Evolutionary conservation across 2,329 filamentous ascomycete species (phyloP).

Genomic region (Colletotrichum scovillei): DNA sequence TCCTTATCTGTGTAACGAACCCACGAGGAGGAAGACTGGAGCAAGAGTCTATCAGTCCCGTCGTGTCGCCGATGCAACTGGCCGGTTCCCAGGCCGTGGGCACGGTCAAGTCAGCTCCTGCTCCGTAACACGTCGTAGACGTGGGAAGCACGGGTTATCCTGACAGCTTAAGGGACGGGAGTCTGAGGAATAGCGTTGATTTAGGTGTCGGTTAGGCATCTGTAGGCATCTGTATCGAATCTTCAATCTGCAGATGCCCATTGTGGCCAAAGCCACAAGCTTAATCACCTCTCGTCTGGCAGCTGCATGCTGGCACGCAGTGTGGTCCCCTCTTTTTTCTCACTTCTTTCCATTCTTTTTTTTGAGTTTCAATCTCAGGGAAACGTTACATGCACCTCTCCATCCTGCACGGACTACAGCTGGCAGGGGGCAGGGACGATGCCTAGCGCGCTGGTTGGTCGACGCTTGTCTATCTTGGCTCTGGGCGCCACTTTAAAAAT

Average conservation of each 20-base stretch:
- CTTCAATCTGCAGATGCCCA: not conserved
- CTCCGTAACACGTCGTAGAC: not conserved
- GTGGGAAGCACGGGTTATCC: no score
- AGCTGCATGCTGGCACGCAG: not conserved
- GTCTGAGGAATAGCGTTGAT: not conserved
- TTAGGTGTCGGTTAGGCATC: not conserved
- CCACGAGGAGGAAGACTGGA: not conserved
- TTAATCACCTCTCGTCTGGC: not conserved
- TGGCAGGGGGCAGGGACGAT: no score
- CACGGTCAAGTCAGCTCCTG: not conserved
- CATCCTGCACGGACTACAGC: not conserved
- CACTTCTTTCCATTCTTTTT: not conserved
- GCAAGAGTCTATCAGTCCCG: not conserved
- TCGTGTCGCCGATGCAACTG: not conserved
- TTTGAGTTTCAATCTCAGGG: constrained; percentile 10
- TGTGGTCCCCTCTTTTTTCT: not conserved
- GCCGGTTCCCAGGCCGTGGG: not conserved
- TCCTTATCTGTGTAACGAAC: constrained; percentile 30
- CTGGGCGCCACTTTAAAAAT: constrained; percentile 16
- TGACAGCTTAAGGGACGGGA: no score
- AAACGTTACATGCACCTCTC: constrained; percentile 38
- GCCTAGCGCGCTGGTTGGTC: constrained; percentile 4
- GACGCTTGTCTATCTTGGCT: constrained; percentile 13
- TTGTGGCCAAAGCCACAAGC: not conserved
- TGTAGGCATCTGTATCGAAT: not conserved